A percentile compares a stretch with the other conserved stretches of the same genome.
Conservation (phyloP, 2,329 filamentous ascomycete genomes). For the Xylaria hypoxylon region DNA sequence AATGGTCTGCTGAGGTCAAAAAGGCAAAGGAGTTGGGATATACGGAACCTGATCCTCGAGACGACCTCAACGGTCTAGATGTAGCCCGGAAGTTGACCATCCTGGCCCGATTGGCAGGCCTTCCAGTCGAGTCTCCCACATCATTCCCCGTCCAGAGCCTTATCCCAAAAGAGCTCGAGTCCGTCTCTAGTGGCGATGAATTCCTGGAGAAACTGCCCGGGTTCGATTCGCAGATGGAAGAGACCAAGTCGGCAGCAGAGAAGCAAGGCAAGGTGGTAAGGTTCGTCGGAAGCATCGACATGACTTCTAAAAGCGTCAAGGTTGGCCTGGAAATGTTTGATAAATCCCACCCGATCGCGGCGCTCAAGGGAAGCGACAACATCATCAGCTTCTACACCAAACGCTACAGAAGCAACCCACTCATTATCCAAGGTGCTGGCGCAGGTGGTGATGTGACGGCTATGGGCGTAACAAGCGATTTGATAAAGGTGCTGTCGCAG, state of each 20-base stretch:
- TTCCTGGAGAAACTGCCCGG: conserved; percentile 84
- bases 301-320: conserved; percentile 82
- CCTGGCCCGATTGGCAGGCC: conserved; percentile 83
- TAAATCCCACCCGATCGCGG: conserved; percentile 88
- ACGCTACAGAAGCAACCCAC: conserved; percentile 88
- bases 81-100: conserved; percentile 98
- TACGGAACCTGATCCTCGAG: conserved; percentile 87
- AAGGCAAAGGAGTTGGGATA: conserved; percentile 95
- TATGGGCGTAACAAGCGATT: conserved; percentile 95
- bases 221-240: conserved; percentile 92
- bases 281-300: conserved; percentile 93
- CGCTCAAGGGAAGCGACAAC: conserved; percentile 96
- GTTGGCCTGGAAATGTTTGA: conserved; percentile 94
- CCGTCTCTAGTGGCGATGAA: conserved; percentile 80
- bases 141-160: conserved; percentile 94
- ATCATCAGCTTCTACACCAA: conserved; percentile 99
- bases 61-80: conserved; percentile 88
- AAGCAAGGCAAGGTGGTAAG: conserved; percentile 90
- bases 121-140: conserved; percentile 84
- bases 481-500: conserved; percentile 87
- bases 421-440: conserved; percentile 94
- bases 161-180: conserved; percentile 88
- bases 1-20: conserved; percentile 91
- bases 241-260: conserved; percentile 85
- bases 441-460: conserved; percentile 96